phyloP scores from a whole-genome alignment of 1,284 basidiomycete species.

The Cutaneotrichosporon spelunceum region DNA sequence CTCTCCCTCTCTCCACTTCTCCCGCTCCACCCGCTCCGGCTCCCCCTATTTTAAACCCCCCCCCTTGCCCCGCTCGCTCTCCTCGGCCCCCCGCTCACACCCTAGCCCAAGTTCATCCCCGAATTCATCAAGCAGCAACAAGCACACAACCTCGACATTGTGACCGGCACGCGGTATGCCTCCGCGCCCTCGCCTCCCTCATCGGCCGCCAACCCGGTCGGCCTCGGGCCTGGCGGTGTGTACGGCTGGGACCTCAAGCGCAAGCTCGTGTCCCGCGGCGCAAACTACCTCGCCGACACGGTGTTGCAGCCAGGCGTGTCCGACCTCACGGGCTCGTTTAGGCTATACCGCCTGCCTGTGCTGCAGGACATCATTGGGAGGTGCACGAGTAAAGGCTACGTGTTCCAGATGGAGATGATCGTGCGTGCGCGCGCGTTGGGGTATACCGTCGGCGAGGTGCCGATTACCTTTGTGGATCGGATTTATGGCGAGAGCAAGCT shows the following conservation, averaged over 20 bases:
- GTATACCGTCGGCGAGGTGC: constrained; percentile 81
- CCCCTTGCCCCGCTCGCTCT: neutral
- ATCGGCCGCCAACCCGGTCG: constrained; percentile 22
- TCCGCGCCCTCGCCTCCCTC: constrained; percentile 41
- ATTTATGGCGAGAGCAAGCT: constrained; percentile 90
- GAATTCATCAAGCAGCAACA: constrained; percentile 82
- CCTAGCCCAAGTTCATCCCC: constrained; percentile 84
- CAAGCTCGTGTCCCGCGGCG: constrained; percentile 78
- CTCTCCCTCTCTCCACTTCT: no score
- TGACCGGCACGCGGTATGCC: constrained; percentile 83
- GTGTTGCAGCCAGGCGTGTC: constrained; percentile 77
- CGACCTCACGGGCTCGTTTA: constrained; percentile 81
- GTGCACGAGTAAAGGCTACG: constrained; percentile 82
- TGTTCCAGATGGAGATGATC: constrained; percentile 98
- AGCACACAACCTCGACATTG: constrained; percentile 77
- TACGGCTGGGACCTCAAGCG: constrained; percentile 85
- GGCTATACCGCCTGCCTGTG: constrained; percentile 72
- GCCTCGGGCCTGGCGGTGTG: constrained; percentile 67
- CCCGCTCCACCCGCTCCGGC: no score
- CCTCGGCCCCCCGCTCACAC: neutral
- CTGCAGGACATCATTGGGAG: constrained; percentile 75
- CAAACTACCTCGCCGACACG: constrained; percentile 79
- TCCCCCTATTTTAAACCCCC: neutral
- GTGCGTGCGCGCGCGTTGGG: constrained; percentile 77
- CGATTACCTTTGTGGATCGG: constrained; percentile 89